Base-by-base conservation (phyloP, 2,329 filamentous ascomycete genomes). In the Alternaria burnsii region DNA sequence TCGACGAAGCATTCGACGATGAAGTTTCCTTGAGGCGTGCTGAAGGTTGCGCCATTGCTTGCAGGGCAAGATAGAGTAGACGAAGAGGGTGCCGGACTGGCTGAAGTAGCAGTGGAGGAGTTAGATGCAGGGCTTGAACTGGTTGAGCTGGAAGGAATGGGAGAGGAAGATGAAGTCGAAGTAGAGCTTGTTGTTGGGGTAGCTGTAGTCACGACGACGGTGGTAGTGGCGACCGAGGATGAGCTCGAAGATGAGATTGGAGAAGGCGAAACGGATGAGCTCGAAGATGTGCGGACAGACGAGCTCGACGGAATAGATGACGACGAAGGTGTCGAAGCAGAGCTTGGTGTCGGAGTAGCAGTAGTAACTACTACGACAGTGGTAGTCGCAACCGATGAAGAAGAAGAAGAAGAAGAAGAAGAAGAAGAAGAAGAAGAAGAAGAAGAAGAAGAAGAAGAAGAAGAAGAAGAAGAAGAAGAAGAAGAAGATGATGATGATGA, bases 1-100 rank as follows among this genome's bases (percentile, higher is more conserved):
- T 63, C 65, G 16, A 52, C 6, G 26, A 52, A 66, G 46, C 65
- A 69, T 47, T 66, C 62, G 22, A 67, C 47, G 12, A 60, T 16
- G n/a, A 61, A 67, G 24, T 52, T n/a, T 18, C 65, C 61, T 5
- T 41, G 30, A 10, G 55, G 32, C 14, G 57, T 66, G 20, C 32
- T 59, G 41, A 59, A 46, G 14, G 36, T 61, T 5, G 36, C 28
- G 14, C 66, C 66, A 36, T 65, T 14, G 16, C 38, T 51, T 4
- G 32, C 50, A 40, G 65, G 65, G 50, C 65, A 67, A 6, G 51
- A 47, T 22, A 58, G n/a, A 5, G 6, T 28, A 18, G 59, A 42
- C 2, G 52, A 18, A 36, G 55, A 20, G 10, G 40, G 9, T 14
- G 46, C 54, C 3, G 51, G 7, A 5, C 42, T 28, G n/a, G 48